Percentiles rank a stretch among this genome's conserved stretches.
Conservation (phyloP, 1,284 basidiomycete genomes). For the Cutaneotrichosporon arboriforme region DNA sequence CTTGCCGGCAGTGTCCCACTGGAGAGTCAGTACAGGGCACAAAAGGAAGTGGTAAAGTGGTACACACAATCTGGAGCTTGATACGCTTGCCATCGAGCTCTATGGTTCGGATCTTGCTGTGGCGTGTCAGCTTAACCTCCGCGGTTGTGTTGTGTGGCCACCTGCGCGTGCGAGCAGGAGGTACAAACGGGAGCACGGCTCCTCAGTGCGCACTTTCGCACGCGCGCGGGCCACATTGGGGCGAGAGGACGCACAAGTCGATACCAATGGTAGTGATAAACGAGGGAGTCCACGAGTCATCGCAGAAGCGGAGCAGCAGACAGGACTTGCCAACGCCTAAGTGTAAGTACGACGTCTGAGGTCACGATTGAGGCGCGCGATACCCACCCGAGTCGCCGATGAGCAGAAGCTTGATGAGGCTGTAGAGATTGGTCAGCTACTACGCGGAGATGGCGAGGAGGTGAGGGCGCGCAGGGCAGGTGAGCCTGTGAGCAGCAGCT, state of each 20-base stretch:
- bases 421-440: conserved; percentile 5
- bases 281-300: conserved; percentile 98
- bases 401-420: conserved; percentile 90
- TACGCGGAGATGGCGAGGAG: neutral
- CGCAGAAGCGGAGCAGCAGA: conserved; percentile 95
- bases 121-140: conserved; percentile 1
- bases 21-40: neutral
- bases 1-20: conserved; percentile 92
- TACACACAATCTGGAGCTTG: conserved; percentile 94
- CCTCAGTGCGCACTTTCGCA: too few relatives aligned
- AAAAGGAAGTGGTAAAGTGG: too few relatives aligned
- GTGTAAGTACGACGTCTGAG: neutral
- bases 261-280: conserved; percentile 96
- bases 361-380: neutral
- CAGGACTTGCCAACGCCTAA: conserved; percentile 98
- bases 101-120: conserved; percentile 79
- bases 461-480: neutral
- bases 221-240: too few relatives aligned
- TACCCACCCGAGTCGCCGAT: conserved; percentile 87
- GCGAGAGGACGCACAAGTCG: conserved; percentile 39
- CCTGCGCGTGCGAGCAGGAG: neutral
- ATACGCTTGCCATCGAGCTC: conserved; percentile 99
- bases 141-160: too few relatives aligned
- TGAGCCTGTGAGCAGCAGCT: neutral
- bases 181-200: too few relatives aligned